phyloP scores from a whole-genome alignment of 2,329 filamentous ascomycete species.

The Fusarium tjaetaba region DNA sequence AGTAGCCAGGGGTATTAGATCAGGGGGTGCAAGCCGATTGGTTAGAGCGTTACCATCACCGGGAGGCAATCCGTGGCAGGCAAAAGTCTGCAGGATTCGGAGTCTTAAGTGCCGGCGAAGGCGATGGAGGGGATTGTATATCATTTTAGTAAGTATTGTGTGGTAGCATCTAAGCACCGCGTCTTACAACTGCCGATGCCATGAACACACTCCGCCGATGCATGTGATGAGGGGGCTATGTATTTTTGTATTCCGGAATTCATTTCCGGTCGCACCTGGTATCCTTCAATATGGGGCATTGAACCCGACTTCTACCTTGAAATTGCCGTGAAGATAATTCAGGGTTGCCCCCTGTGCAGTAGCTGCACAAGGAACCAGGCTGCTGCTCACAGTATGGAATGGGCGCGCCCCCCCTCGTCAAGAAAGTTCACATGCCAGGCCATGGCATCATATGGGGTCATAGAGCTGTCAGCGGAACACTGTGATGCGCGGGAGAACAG shows the following conservation, averaged over 20 bases:
- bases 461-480: neutral
- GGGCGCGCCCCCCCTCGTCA: neutral
- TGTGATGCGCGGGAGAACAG: neutral
- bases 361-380: no score
- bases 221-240: no score
- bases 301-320: no score
- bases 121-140: neutral
- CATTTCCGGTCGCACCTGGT: no score
- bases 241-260: no score
- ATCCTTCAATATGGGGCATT: no score
- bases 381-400: neutral
- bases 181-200: neutral
- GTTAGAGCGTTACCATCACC: neutral
- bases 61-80: accelerated
- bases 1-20: no score
- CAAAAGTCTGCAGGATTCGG: neutral
- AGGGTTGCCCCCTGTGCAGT: no score
- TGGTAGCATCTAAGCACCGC: neutral
- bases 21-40: neutral
- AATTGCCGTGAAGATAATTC: no score
- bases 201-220: no score
- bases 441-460: neutral
- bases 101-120: neutral
- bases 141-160: neutral
- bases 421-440: neutral